A percentile compares a stretch with the other conserved stretches of the same genome.
Conservation (phyloP, 352 stramenopile species). For the Phytophthora podocarpi region DNA sequence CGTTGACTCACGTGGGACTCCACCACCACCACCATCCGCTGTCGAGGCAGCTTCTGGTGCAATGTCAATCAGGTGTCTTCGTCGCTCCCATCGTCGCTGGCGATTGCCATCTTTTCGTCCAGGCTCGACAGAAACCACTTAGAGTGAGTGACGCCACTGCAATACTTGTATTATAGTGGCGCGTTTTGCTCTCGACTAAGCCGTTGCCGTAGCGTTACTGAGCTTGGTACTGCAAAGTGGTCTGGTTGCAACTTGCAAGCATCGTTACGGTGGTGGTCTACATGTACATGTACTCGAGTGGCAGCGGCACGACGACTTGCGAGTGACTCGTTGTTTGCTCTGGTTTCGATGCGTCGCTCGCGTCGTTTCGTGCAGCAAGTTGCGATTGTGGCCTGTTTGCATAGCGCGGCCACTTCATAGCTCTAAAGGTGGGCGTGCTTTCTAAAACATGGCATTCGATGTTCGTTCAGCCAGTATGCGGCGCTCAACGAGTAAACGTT, state of each 20-base stretch:
- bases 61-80: slow-evolving; percentile 18
- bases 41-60: slow-evolving; percentile 13
- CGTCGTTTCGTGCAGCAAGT: slow-evolving; percentile 5
- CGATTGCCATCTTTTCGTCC: slow-evolving; percentile 13
- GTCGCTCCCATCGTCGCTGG: background rate
- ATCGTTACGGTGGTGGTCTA: slow-evolving; percentile 12
- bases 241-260: slow-evolving; percentile 7
- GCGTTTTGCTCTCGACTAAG: no score
- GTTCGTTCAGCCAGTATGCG: no score
- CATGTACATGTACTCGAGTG: no score
- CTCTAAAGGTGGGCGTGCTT: no score
- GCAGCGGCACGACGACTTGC: background rate
- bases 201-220: no score
- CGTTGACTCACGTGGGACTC: slow-evolving; percentile 25
- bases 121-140: no score
- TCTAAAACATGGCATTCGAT: no score
- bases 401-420: background rate
- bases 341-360: slow-evolving; percentile 13
- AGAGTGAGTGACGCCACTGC: background rate
- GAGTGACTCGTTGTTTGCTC: slow-evolving; percentile 10
- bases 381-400: background rate
- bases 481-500: no score
- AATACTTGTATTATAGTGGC: no score
- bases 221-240: background rate
- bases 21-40: slow-evolving; percentile 15